phyloP scores from a whole-genome alignment of 176 grass and related monocot genomes.

The Oryza nivara region DNA sequence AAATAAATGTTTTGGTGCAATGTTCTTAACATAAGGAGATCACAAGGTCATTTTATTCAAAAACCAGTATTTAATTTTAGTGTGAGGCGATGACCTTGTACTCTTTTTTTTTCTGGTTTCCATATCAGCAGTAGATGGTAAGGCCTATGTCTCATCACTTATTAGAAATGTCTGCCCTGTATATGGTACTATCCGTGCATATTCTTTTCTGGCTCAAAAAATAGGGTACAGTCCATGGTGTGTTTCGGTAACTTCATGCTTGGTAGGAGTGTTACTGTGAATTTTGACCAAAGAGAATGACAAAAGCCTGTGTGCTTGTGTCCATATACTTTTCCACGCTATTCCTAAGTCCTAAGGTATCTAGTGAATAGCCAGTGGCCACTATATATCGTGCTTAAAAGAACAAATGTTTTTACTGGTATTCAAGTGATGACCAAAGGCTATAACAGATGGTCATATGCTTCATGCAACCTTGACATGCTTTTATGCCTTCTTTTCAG shows the following conservation, averaged over 20 bases:
- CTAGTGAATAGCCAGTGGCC: neutral
- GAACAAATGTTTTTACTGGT: neutral
- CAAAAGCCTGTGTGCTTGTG: neutral
- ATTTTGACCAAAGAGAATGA: neutral
- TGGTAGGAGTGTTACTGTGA: neutral
- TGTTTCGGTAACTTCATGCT: constrained; percentile 12
- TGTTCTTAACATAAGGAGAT: neutral
- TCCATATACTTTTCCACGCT: neutral
- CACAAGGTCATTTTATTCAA: neutral
- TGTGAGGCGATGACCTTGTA: neutral
- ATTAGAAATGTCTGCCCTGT: neutral
- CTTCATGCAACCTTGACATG: neutral
- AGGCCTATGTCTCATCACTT: neutral
- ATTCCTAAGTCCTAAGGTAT: neutral
- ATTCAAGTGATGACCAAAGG: constrained; percentile 8
- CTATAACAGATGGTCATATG: neutral
- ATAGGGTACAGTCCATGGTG: neutral
- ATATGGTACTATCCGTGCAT: neutral
- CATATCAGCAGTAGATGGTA: neutral
- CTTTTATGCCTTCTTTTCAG: neutral
- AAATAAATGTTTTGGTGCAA: neutral
- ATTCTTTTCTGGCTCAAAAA: too few species aligned
- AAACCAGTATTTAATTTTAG: neutral
- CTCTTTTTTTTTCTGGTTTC: neutral
- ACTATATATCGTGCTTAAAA: neutral